A percentile compares a stretch with the other conserved stretches of the same genome.
Conservation (phyloP, 352 stramenopile genomes). For the Phytophthora brassicae region DNA sequence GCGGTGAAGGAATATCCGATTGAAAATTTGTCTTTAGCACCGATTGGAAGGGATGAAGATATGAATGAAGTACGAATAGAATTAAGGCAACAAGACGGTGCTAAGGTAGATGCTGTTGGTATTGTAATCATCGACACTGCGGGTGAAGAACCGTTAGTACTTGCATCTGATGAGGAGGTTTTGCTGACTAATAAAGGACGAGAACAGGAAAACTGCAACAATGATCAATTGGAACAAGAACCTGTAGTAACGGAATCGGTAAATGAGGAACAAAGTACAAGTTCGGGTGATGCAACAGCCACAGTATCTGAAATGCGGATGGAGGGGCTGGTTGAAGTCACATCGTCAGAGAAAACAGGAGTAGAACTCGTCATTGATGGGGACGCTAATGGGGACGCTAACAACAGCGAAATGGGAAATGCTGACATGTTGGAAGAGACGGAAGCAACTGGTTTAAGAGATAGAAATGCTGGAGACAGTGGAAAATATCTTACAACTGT, state of each 20-base stretch:
- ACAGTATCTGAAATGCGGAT: background rate
- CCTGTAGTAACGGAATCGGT: background rate
- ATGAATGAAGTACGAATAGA: background rate
- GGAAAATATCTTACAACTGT: background rate
- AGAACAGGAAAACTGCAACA: background rate
- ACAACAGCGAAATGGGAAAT: background rate
- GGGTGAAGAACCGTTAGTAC: background rate
- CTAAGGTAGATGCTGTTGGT: too few relatives aligned
- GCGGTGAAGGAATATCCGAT: slow-evolving; percentile 21
- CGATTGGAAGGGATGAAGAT: slow-evolving; percentile 15
- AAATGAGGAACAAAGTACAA: background rate
- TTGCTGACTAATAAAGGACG: background rate
- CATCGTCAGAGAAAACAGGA: background rate
- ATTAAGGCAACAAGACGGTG: background rate
- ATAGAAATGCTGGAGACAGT: background rate
- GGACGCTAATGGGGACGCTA: background rate
- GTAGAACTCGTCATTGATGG: background rate
- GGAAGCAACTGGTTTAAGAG: background rate
- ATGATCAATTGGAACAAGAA: too few relatives aligned
- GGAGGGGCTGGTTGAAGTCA: background rate
- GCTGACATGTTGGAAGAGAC: slow-evolving; percentile 5
- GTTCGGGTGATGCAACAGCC: background rate
- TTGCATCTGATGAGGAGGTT: background rate
- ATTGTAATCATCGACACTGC: background rate
- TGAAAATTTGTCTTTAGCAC: slow-evolving; percentile 20